Evolutionary conservation across 2,329 filamentous ascomycete genomes (phyloP).

Genomic region (Ophiobolus disseminans): DNA sequence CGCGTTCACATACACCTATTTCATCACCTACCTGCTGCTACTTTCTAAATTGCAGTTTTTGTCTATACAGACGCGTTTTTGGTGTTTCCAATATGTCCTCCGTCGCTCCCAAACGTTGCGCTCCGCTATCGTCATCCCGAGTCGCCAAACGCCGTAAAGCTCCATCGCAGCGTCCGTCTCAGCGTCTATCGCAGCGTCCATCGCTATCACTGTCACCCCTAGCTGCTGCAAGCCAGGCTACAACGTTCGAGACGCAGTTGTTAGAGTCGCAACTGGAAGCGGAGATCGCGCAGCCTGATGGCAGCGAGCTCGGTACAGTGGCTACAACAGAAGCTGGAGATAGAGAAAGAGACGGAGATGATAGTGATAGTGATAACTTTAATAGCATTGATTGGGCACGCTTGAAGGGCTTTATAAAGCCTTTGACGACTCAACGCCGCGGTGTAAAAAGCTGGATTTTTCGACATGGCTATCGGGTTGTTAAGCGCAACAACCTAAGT

Average conservation of each 20-base stretch:
- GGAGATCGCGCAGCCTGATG: not conserved
- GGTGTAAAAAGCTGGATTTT: not conserved
- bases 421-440: not conserved
- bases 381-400: not conserved
- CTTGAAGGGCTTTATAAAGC: not conserved
- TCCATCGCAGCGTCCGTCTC: not conserved
- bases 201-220: not conserved
- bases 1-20: not conserved
- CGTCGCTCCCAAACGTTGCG: not conserved
- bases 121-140: not conserved
- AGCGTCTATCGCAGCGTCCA: not conserved
- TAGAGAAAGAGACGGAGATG: not conserved
- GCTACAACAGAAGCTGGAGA: not conserved
- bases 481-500: not conserved
- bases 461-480: not conserved
- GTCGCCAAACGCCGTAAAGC: not conserved
- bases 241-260: not conserved
- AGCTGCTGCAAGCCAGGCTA: slow-evolving; percentile 1
- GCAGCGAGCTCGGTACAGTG: not conserved
- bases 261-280: not conserved
- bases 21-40: not conserved
- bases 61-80: not conserved
- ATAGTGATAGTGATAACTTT: not conserved
- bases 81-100: not conserved
- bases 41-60: not conserved